phyloP scores from a whole-genome alignment of 1,139 yeast genomes.

The Nakaseomyces nivariensis region DNA sequence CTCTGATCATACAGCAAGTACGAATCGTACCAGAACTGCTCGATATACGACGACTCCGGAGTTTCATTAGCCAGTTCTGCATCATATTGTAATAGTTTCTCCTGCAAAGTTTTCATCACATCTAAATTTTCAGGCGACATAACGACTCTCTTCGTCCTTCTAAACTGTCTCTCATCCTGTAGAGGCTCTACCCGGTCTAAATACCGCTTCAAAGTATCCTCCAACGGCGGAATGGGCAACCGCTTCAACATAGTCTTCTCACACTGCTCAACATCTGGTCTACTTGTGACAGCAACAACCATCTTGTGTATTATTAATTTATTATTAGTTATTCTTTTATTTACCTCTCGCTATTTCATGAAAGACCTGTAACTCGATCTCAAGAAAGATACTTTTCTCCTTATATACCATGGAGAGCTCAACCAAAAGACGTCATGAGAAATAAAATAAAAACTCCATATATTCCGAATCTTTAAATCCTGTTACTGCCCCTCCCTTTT shows the following conservation, averaged over 20 bases:
- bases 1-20: slow-evolving; percentile 81
- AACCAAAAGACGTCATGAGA: too few relatives aligned
- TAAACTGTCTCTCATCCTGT: slow-evolving; percentile 61
- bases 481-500: too few relatives aligned
- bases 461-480: too few relatives aligned
- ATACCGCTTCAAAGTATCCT: slow-evolving; percentile 53
- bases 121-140: slow-evolving; percentile 48
- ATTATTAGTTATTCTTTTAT: background rate
- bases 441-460: too few relatives aligned
- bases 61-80: slow-evolving; percentile 57
- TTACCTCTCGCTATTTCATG: too few relatives aligned
- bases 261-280: background rate
- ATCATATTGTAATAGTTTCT: slow-evolving; percentile 30
- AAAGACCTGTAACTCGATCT: too few relatives aligned
- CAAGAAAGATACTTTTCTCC: too few relatives aligned
- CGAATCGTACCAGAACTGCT: slow-evolving; percentile 89
- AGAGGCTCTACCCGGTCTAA: slow-evolving; percentile 59
- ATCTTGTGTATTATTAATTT: background rate
- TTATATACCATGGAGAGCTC: too few relatives aligned
- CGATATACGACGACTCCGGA: slow-evolving; percentile 66
- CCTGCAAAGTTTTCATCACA: slow-evolving; percentile 23
- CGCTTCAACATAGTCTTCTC: slow-evolving; percentile 4
- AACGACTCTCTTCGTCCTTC: slow-evolving; percentile 48
- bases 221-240: slow-evolving; percentile 65
- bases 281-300: background rate